Evolutionary conservation across 306 rosid genomes (phyloP), one percentile per base, ranked within the genome.

Genomic region (Acacia melanoxylon): DNA sequence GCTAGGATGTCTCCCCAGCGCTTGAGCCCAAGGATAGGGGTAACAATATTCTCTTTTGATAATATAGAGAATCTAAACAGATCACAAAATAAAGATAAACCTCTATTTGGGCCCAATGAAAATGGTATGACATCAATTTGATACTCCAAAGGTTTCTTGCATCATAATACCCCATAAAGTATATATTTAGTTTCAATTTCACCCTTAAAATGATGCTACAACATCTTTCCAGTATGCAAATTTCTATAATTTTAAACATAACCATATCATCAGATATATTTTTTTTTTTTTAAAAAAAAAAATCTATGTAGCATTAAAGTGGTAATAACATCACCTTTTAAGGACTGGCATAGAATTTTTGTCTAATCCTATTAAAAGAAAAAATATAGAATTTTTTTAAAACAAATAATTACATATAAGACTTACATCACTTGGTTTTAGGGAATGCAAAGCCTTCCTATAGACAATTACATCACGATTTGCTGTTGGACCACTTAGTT

Each of bases 401-500:
- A 29, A 63, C 14, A 63, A 63, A 63, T 40, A 20, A 68, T 70
- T 70, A 44, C 24, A 70, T 70, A 22, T n/a, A 42, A 42, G 35
- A 70, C 54, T 42, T 70, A 70, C 74, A 42, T 70, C 74, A 70
- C 20, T 42, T 70, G 74, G 74, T 42, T 70, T 41, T 42, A 70
- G 51, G 74, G 54, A 70, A 70, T 70, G 54, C 35, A 70, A 70
- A 41, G 74, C 74, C 54, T 70, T 70, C 54, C 74, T 52, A 24
- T 70, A 70, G 33, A 70, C 42, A 22, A 70, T 15, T 11, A 70
- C 52, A 70, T 70, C 74, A 12, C 74, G 74, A 70, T 70, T 70
- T 41, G 54, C 74, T 41, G 74, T 70, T 70, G 74, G 74, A 8
- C 54, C 54, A 70, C 54, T 70, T 70, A n/a, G 74, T n/a, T 70